Base-by-base conservation (phyloP, 2,329 filamentous ascomycete species). In the Aciculosporium take region DNA sequence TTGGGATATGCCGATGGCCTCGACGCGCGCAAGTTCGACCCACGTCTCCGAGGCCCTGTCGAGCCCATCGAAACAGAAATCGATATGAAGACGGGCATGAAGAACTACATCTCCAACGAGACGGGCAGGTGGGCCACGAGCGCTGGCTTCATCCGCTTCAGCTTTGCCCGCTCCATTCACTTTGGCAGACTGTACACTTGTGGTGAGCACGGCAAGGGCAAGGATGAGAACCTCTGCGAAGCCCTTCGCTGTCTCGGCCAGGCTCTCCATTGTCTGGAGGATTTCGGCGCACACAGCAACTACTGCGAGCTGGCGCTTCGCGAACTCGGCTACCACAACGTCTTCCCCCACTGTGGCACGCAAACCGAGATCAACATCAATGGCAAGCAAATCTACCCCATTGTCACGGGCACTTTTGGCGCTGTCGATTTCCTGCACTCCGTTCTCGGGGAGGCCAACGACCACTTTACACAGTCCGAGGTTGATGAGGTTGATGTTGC, bases 61-160 rank as follows among this genome's bases (percentile, higher is more conserved):
- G 66, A 76, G 45, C 71, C 73, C 4, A 61, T 74, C 31, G 84
- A 91, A 55, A 74, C 84, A 17, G 77, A 84, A 45, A 74, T 91
- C 43, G 84, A 91, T 53, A 64, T 65, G 27, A 65, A 72, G 5
- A 91, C 84, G 1, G 88, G 88, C n/a, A 94, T 98, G 89, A 98
- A 96, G 63, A 96, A 96, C 59, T 98, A 98, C 60, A 96, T 98
- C 50, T 79, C 89, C 45, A 96, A 95, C 54, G 89, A 96, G 58
- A 68, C 65, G 12, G 85, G 87, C 4, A 73, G 76, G 31, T 95
- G 88, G 84, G 85, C 88, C 1, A 98, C 91, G 17, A 94, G 87
- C 48, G 68, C 84, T 7, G 88, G 84, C 30, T 95, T 89, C 54
- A 71, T 94, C 45, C 78, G 79, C 50, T 84, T 76, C 61, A 87